Percentiles rank a stretch among this genome's conserved stretches.
phyloP scores from a whole-genome alignment of 148 eudicot species.

The Rhododendron griersonianum region DNA sequence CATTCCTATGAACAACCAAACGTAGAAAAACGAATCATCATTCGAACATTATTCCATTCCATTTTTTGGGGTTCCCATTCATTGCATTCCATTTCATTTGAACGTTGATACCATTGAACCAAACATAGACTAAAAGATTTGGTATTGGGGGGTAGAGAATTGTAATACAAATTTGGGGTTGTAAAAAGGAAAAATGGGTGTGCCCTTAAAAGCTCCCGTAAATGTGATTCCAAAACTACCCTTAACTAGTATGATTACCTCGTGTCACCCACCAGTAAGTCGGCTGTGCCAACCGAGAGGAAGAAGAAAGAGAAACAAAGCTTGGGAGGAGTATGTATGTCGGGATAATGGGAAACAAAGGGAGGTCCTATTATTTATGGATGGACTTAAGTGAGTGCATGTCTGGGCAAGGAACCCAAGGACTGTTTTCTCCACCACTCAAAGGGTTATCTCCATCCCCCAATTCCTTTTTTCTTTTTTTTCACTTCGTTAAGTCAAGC shows the following conservation, averaged over 20 bases:
- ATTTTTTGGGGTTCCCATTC: background rate
- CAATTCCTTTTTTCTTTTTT: background rate
- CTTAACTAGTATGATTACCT: background rate
- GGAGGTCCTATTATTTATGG: constrained; percentile 93
- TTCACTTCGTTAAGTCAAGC: background rate
- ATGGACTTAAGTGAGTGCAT: constrained; percentile 90
- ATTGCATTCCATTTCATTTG: background rate
- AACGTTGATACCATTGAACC: background rate
- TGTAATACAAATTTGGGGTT: background rate
- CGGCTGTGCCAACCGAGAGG: background rate
- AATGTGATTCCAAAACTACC: background rate
- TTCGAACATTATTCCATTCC: background rate
- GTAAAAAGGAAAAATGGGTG: background rate
- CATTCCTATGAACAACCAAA: background rate
- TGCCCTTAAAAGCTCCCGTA: background rate
- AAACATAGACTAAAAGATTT: background rate
- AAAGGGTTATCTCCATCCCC: constrained; percentile 50
- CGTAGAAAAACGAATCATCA: background rate
- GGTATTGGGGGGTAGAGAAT: background rate
- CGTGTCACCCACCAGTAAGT: background rate
- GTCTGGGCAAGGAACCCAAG: constrained; percentile 78
- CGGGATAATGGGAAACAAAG: constrained; percentile 88
- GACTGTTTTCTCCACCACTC: constrained; percentile 83
- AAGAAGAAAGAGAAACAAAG: background rate
- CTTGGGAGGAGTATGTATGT: constrained; percentile 40